A percentile compares a stretch with the other conserved stretches of the same genome.
phyloP scores from a whole-genome alignment of 805 yeast species.

The Isabelozyma heimii region DNA sequence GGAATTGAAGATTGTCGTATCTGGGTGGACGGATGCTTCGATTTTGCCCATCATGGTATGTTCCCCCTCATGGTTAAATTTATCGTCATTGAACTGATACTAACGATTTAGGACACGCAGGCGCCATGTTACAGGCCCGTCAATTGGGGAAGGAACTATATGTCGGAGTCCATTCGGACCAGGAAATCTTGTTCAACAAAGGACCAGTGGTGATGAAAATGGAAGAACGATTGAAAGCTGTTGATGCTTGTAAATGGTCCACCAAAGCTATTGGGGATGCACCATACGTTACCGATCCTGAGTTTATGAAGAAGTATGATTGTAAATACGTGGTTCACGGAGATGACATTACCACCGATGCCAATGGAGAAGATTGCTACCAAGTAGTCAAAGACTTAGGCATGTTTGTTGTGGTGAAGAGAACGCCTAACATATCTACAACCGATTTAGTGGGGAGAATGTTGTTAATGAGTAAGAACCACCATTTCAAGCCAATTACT shows the following conservation, averaged over 20 bases:
- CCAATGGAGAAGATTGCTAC: slow-evolving; percentile 92
- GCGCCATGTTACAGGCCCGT: slow-evolving; percentile 92
- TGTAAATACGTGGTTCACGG: slow-evolving; percentile 97
- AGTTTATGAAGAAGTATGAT: slow-evolving; percentile 65
- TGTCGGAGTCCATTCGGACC: slow-evolving; percentile 93
- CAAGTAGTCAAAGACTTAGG: slow-evolving; percentile 78
- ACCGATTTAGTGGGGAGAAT: slow-evolving; percentile 92
- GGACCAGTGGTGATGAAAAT: slow-evolving; percentile 93
- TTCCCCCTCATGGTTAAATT: slow-evolving; percentile 4
- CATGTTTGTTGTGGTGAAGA: slow-evolving; percentile 83
- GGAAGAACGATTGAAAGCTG: slow-evolving; percentile 79
- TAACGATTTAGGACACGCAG: slow-evolving; percentile 67
- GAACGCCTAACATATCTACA: slow-evolving; percentile 92
- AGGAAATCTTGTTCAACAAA: slow-evolving; percentile 75
- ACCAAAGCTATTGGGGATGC: slow-evolving; percentile 69
- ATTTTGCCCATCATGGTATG: slow-evolving; percentile 92
- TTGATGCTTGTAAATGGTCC: slow-evolving; percentile 88
- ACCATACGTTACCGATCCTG: slow-evolving; percentile 90
- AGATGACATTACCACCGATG: slow-evolving; percentile 96
- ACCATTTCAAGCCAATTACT: slow-evolving; percentile 46
- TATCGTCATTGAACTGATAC: slow-evolving; percentile 1
- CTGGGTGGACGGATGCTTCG: slow-evolving; percentile 99
- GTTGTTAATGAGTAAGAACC: slow-evolving; percentile 58
- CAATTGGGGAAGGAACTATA: slow-evolving; percentile 71
- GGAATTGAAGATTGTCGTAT: slow-evolving; percentile 51